A percentile compares a stretch with the other conserved stretches of the same genome.
These are phyloP conservation scores for Annona cherimola DNA, from an alignment of 164 flowering plant genomes.

Conservation along the genomic window DNA sequence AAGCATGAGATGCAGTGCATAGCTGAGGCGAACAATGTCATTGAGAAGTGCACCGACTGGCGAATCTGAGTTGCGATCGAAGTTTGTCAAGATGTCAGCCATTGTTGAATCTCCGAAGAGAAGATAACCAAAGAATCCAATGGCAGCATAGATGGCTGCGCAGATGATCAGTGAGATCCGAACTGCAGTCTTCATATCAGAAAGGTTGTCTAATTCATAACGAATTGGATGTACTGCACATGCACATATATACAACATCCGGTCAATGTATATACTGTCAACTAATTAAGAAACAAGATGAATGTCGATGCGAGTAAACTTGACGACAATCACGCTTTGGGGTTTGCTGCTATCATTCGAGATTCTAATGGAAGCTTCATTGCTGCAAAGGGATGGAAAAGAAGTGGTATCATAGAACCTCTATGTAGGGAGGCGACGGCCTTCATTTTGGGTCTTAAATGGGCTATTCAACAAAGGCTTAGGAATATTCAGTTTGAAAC, in stretches of 20 bases:
- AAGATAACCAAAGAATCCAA: slow-evolving; percentile 76
- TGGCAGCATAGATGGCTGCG: slow-evolving; percentile 51
- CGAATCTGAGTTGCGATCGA: slow-evolving; percentile 43
- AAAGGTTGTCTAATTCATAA: slow-evolving; percentile 50
- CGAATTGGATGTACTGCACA: slow-evolving; percentile 84
- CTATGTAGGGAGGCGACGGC: too few relatives aligned
- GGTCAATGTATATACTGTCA: too few relatives aligned
- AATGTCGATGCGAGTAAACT: too few relatives aligned
- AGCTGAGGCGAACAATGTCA: slow-evolving; percentile 67
- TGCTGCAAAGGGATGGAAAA: too few relatives aligned
- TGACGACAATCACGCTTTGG: too few relatives aligned
- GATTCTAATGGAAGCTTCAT: too few relatives aligned
- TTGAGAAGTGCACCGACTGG: slow-evolving; percentile 44
- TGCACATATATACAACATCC: not conserved
- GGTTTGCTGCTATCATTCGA: too few relatives aligned
- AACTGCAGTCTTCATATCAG: slow-evolving; percentile 57
- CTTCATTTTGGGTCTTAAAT: too few relatives aligned
- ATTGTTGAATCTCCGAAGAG: slow-evolving; percentile 74
- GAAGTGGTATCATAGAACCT: too few relatives aligned
- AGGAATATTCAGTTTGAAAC: too few relatives aligned
- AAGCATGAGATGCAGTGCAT: slow-evolving; percentile 74
- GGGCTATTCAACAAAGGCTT: too few relatives aligned
- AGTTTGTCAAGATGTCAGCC: slow-evolving; percentile 75
- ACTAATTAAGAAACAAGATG: too few relatives aligned
- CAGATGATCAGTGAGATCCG: slow-evolving; percentile 61